phyloP scores from a whole-genome alignment of 257 asterid species.

The Oldenlandia corymbosa region DNA sequence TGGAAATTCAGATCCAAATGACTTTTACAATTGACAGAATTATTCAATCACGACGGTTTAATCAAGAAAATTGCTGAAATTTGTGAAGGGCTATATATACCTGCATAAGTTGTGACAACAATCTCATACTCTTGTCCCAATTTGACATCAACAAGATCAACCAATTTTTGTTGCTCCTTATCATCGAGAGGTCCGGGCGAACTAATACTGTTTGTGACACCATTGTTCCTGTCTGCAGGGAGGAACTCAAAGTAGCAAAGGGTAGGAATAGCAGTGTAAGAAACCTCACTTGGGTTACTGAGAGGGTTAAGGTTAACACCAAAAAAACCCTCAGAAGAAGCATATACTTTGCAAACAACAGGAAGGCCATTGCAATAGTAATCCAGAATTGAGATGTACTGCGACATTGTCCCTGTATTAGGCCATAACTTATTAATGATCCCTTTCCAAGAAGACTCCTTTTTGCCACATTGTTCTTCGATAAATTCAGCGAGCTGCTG shows the following conservation, averaged over 20 bases:
- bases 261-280: slow-evolving; percentile 78
- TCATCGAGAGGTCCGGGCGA: slow-evolving; percentile 50
- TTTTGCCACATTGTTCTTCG: slow-evolving; percentile 48
- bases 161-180: slow-evolving; percentile 57
- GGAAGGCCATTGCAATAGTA: slow-evolving; percentile 77
- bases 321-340: slow-evolving; percentile 88
- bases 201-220: slow-evolving; percentile 24
- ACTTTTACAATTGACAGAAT: no score
- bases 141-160: slow-evolving; percentile 68
- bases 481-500: slow-evolving; percentile 56
- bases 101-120: slow-evolving; percentile 90
- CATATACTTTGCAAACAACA: slow-evolving; percentile 86
- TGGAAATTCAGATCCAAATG: no score
- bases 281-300: slow-evolving; percentile 66
- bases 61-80: background rate
- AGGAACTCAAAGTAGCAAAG: slow-evolving; percentile 84
- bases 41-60: background rate
- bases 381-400: slow-evolving; percentile 79
- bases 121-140: slow-evolving; percentile 82
- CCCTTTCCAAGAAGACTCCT: slow-evolving; percentile 72
- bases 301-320: slow-evolving; percentile 86
- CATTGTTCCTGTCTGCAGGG: slow-evolving; percentile 48
- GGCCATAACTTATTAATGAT: slow-evolving; percentile 83
- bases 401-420: slow-evolving; percentile 93
- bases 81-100: no score